Evolutionary conservation across 768 basidiomycete genomes (phyloP).

Genomic region (Clitopilus hobsonii): DNA sequence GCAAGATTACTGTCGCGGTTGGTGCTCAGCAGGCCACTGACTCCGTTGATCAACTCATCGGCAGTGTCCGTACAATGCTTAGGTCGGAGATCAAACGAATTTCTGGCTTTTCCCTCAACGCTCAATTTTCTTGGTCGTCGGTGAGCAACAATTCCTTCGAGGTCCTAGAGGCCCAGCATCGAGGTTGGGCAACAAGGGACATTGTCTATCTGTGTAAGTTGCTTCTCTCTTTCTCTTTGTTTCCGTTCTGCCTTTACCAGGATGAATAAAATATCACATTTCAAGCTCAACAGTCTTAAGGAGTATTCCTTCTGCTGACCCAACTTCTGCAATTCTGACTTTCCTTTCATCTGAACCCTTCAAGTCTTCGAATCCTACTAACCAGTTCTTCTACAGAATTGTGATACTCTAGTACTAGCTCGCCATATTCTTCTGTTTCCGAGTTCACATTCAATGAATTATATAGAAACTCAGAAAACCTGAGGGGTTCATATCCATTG

Average conservation of each 20-base stretch:
- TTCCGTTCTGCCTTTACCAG: constrained; percentile 10
- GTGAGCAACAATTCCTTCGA: constrained; percentile 6
- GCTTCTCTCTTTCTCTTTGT: neutral
- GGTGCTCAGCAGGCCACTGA: neutral
- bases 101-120: too few species aligned
- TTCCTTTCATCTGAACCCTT: constrained; percentile 8
- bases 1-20: neutral
- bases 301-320: constrained; percentile 42
- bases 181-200: neutral
- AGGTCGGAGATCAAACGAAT: neutral
- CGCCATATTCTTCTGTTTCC: too few species aligned
- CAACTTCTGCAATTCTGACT: constrained; percentile 59
- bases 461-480: too few species aligned
- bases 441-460: too few species aligned
- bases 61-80: neutral
- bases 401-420: too few species aligned
- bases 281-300: constrained; percentile 67
- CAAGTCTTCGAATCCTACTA: neutral
- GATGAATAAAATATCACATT: constrained; percentile 56
- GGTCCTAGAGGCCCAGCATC: too few species aligned
- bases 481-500: too few species aligned
- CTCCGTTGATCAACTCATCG: neutral
- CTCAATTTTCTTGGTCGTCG: constrained; percentile 4
- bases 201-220: neutral
- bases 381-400: too few species aligned